A percentile compares a stretch with the other conserved stretches of the same genome.
Evolutionary conservation across 306 rosid species (phyloP).

Genomic region (Quercus bicolor): DNA sequence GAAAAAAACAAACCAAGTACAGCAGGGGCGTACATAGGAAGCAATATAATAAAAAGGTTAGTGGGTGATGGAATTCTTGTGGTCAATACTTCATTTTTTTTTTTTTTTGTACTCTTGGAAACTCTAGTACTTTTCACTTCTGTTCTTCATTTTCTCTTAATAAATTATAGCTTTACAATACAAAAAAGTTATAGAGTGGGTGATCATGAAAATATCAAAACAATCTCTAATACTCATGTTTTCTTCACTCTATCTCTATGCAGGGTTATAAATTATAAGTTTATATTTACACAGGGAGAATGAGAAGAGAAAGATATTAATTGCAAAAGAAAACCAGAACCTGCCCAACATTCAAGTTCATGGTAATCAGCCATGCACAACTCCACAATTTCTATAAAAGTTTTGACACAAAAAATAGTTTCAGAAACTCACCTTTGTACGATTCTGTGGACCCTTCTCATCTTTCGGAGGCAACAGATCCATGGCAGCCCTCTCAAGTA

Average conservation of each 20-base stretch:
- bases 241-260: neutral
- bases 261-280: no score
- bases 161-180: neutral
- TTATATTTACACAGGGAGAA: no score
- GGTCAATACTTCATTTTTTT: neutral
- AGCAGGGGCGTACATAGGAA: no score
- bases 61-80: neutral
- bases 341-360: no score
- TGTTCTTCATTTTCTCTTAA: neutral
- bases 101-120: neutral
- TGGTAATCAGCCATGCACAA: no score
- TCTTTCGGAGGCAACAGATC: constrained; percentile 99
- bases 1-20: no score
- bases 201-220: neutral
- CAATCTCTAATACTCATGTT: neutral
- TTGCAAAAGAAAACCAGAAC: no score
- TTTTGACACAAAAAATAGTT: neutral
- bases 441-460: constrained; percentile 99
- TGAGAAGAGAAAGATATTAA: no score
- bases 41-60: no score
- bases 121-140: neutral
- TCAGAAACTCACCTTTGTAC: constrained; percentile 71
- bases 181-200: neutral
- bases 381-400: neutral
- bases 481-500: constrained; percentile 93